Base-by-base conservation (phyloP, 1,284 basidiomycete genomes). In the Irpex lacteus region DNA sequence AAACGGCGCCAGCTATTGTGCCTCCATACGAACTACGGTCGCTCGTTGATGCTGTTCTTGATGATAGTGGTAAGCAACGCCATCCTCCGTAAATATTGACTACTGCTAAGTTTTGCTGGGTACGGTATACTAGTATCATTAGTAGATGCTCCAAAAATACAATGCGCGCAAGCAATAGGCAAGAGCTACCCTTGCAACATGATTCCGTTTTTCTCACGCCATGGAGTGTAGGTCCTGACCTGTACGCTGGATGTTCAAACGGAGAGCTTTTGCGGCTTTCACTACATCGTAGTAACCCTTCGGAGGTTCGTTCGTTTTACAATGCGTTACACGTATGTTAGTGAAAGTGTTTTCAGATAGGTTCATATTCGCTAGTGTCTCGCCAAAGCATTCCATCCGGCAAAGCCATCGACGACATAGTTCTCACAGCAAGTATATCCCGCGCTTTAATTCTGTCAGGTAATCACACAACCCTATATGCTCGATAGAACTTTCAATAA, bases 371-470 rank as follows among this genome's bases (percentile, higher is more conserved):
- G 50, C 78, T 92, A 6, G 73, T 90, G 15, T 91, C 90, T 18
- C 84, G 88, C 44, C 90, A 91, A 72, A 81, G 77, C 11, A 70
- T 92, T 8, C 82, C 88, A 2, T 82, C 76, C 49, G 83, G 83
- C 58, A 89, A 88, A 69, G 78, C 91, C 1, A 80, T 96, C 34
- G 90, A 91, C 60, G 88, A 91, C 69, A 91, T 96, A 65, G 83
- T 90, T 9, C 78, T 96, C 11, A 75, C 92, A 19, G 92, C 93
- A 0, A 89, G 87, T 70, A 85, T 95, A 13, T 85, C 84, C 13
- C 85, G 88, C 47, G 84, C 84, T 0, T 78, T 95, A 37, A 82
- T 95, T 13, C 79, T 91, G 52, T 91, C 88, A 49, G 91, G 92
- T 91, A 74, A 66, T 75, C 71, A 9, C 38, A 5, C 18, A 32